These are phyloP conservation scores for Penicillium lagena DNA, from an alignment of 495 filamentous ascomycete genomes.

Conservation along the genomic window DNA sequence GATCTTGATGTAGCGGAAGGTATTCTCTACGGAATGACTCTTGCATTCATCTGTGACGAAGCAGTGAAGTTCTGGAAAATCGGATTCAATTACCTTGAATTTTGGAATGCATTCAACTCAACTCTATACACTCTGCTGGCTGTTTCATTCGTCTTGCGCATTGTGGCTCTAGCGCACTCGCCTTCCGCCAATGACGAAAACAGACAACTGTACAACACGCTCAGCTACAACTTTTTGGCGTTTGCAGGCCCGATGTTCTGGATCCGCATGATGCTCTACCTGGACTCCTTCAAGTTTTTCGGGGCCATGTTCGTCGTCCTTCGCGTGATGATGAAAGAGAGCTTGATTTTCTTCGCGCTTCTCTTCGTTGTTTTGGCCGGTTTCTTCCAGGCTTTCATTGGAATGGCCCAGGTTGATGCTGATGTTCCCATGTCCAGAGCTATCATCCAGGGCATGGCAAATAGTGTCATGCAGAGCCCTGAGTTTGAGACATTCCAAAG, in stretches of 20 bases:
- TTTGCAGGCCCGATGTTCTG: conserved; percentile 96
- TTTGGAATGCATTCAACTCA: conserved; percentile 93
- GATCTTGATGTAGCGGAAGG: conserved; percentile 82
- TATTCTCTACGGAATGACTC: conserved; percentile 82
- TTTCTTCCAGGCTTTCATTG: conserved; percentile 93
- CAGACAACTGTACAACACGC: conserved; percentile 62
- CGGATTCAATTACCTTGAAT: conserved; percentile 78
- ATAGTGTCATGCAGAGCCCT: conserved; percentile 80
- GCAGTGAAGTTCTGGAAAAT: conserved; percentile 85
- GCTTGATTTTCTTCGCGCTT: conserved; percentile 95
- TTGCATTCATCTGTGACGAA: conserved; percentile 91
- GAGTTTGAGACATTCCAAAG: conserved; percentile 86
- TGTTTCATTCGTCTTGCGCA: conserved; percentile 67
- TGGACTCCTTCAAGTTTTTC: conserved; percentile 93
- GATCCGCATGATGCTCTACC: conserved; percentile 85
- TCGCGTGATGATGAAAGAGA: conserved; percentile 99
- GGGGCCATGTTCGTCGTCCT: conserved; percentile 95
- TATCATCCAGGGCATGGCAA: conserved; percentile 86
- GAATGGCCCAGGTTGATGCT: conserved; percentile 77
- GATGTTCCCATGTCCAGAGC: conserved; percentile 55
- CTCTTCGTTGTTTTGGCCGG: conserved; percentile 78
- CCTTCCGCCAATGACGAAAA: conserved; percentile 37
- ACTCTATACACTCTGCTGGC: conserved; percentile 72
- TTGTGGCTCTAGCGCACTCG: conserved; percentile 67
- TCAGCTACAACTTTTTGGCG: conserved; percentile 88